Evolutionary conservation across 108 stramenopile genomes (phyloP).

Genomic region (Conticribra guillardii): DNA sequence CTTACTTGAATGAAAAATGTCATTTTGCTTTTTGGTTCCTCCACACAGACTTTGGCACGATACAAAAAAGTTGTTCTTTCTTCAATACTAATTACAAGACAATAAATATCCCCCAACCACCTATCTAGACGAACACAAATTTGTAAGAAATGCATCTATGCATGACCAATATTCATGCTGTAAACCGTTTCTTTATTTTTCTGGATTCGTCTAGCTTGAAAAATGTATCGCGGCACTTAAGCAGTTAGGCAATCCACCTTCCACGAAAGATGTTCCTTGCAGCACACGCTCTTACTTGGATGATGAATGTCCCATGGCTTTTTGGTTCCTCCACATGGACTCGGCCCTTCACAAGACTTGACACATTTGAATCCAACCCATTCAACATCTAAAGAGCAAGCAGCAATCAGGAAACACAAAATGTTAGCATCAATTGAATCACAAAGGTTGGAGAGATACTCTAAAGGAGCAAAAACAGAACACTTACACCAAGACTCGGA

Average conservation of each 20-base stretch:
- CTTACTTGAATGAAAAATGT: conserved; percentile 7
- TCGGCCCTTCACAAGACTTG: conserved; percentile 17
- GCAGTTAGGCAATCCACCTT: background rate
- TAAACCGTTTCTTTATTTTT: no score
- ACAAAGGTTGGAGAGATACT: no score
- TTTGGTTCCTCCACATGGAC: conserved; percentile 15
- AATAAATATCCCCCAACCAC: no score
- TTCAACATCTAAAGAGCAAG: conserved; percentile 8
- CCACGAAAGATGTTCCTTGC: conserved; percentile 21
- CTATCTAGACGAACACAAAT: no score
- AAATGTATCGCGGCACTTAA: background rate
- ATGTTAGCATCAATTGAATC: no score
- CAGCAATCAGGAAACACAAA: background rate
- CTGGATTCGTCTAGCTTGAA: background rate
- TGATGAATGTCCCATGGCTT: conserved; percentile 16
- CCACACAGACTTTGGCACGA: conserved; percentile 23
- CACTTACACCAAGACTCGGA: conserved; percentile 17
- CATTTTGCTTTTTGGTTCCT: conserved; percentile 4
- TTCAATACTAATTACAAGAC: no score
- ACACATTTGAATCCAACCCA: conserved; percentile 15
- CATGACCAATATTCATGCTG: no score
- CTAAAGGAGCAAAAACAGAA: background rate
- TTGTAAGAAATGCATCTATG: no score
- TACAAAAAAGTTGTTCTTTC: no score
- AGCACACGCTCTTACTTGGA: conserved; percentile 7